A percentile compares a stretch with the other conserved stretches of the same genome.
phyloP scores from a whole-genome alignment of 148 eudicot species.

The Rhododendron vialii region DNA sequence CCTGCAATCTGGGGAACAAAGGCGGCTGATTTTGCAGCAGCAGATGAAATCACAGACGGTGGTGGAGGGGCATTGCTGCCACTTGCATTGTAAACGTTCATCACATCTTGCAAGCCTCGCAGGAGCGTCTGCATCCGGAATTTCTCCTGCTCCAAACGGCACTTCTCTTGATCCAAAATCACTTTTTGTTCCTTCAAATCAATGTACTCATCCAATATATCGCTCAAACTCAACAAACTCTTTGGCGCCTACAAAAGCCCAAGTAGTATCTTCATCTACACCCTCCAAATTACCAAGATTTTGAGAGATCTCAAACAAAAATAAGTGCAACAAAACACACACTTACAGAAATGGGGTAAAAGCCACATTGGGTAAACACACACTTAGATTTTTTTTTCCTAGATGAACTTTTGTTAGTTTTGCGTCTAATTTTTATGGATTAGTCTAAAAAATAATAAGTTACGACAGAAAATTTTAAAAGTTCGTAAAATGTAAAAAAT shows the following conservation, averaged over 20 bases:
- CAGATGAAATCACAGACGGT: conserved; percentile 15
- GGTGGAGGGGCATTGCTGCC: conserved; percentile 17
- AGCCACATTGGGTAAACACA: neutral
- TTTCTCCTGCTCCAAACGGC: conserved; percentile 50
- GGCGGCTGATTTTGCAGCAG: conserved; percentile 13
- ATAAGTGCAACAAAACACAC: neutral
- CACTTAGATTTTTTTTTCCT: neutral
- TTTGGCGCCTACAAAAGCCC: conserved; percentile 48
- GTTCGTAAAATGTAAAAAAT: neutral
- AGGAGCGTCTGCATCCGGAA: conserved; percentile 55
- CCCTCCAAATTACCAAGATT: neutral
- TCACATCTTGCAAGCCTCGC: conserved; percentile 63
- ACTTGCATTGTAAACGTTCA: conserved; percentile 54
- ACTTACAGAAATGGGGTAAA: neutral
- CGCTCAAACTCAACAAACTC: conserved; percentile 58
- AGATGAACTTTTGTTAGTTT: neutral
- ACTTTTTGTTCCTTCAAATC: conserved; percentile 70
- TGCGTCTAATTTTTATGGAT: neutral
- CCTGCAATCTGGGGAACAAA: conserved; percentile 29
- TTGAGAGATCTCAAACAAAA: neutral
- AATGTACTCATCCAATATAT: conserved; percentile 71
- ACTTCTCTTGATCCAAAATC: conserved; percentile 55
- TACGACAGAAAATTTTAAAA: no score
- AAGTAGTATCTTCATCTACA: neutral
- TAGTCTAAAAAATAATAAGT: neutral